Evolutionary conservation across 306 rosid species (phyloP).

Genomic region (Quillaja saponaria): DNA sequence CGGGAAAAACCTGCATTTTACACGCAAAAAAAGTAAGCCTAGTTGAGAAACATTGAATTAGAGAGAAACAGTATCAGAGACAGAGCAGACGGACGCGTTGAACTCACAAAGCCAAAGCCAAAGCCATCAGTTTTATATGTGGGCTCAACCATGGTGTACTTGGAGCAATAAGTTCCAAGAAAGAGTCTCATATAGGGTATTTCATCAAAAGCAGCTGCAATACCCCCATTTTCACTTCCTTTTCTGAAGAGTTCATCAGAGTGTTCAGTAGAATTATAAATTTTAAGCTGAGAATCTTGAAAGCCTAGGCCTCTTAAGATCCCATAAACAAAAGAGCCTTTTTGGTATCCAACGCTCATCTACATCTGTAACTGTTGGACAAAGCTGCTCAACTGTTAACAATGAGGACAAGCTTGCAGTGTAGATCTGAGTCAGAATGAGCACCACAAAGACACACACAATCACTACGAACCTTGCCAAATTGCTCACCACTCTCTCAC

Average conservation of each 20-base stretch:
- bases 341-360: constrained; percentile 47
- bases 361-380: constrained; percentile 45
- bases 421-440: too few species aligned
- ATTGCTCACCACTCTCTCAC: constrained; percentile 54
- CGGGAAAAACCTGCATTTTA: constrained; percentile 40
- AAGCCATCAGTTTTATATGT: constrained; percentile 54
- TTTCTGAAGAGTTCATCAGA: constrained; percentile 39
- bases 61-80: neutral
- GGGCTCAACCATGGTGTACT: constrained; percentile 51
- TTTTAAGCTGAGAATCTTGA: constrained; percentile 26
- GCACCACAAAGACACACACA: constrained; percentile 44
- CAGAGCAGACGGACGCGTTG: too few species aligned
- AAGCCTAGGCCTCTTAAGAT: constrained; percentile 39
- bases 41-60: neutral
- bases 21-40: neutral
- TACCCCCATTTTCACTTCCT: constrained; percentile 53
- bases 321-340: constrained; percentile 39
- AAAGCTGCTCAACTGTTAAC: constrained; percentile 56
- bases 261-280: constrained; percentile 29
- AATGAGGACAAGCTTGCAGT: constrained; percentile 56
- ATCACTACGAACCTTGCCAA: constrained; percentile 58
- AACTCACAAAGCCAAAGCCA: constrained; percentile 69
- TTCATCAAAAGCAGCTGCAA: constrained; percentile 59
- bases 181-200: constrained; percentile 46
- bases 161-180: constrained; percentile 44